Evolutionary conservation across 2,329 filamentous ascomycete genomes (phyloP).

Genomic region (Fonsecaea multimorphosa): DNA sequence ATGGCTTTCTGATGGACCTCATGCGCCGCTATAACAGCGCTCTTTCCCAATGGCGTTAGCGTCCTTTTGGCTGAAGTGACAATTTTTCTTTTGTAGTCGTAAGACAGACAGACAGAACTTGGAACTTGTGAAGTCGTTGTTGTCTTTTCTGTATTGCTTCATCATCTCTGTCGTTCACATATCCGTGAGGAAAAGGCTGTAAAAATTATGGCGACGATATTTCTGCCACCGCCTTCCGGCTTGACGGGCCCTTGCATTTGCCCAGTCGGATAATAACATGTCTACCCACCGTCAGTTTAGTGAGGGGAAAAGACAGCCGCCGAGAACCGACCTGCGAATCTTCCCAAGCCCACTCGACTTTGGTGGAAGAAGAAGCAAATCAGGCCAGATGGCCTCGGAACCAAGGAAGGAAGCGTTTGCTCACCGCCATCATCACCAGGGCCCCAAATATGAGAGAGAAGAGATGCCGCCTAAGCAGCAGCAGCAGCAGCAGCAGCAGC

Average conservation of each 20-base stretch:
- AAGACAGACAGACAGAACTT: background rate
- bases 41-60: conserved; percentile 12
- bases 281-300: background rate
- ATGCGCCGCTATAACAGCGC: background rate
- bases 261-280: conserved; percentile 8
- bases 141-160: background rate
- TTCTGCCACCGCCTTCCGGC: conserved; percentile 18
- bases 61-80: background rate
- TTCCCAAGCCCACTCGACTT: background rate
- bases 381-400: background rate
- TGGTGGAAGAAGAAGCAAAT: background rate
- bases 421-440: conserved; percentile 14
- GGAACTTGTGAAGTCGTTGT: background rate
- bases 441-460: background rate
- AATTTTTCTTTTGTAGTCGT: background rate
- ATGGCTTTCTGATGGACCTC: conserved; percentile 6
- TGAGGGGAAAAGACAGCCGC: conserved; percentile 8
- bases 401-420: background rate
- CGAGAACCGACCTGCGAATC: no score
- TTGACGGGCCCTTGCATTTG: background rate
- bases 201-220: background rate
- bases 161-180: background rate
- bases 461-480: background rate
- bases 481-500: background rate
- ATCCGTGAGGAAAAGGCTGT: background rate